Percentiles rank a stretch among this genome's conserved stretches.
Conservation (phyloP, 208 protist genomes). For the Acanthamoeba rhysodes region DNA sequence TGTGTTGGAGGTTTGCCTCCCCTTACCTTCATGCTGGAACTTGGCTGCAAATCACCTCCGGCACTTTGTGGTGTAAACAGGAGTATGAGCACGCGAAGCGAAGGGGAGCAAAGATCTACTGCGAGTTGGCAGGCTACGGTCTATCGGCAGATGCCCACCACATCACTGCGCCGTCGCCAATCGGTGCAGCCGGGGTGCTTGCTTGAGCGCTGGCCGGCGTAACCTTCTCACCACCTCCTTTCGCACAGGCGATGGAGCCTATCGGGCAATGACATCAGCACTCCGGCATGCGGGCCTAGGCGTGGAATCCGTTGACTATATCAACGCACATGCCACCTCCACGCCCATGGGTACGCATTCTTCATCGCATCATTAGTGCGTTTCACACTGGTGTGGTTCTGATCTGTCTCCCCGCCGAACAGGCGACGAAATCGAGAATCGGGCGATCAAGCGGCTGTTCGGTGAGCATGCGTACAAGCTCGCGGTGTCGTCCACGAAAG, state of each 20-base stretch:
- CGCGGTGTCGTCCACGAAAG: slow-evolving; percentile 92
- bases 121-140: slow-evolving; percentile 72
- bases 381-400: neutral
- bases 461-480: slow-evolving; percentile 49
- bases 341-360: slow-evolving; percentile 94
- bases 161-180: slow-evolving; percentile 95
- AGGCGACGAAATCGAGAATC: slow-evolving; percentile 90
- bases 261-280: slow-evolving; percentile 92
- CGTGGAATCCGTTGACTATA: slow-evolving; percentile 91
- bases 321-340: slow-evolving; percentile 99
- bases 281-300: slow-evolving; percentile 84
- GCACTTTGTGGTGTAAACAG: slow-evolving; percentile 84
- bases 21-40: neutral
- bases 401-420: neutral
- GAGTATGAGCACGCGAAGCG: slow-evolving; percentile 92
- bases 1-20: slow-evolving; percentile 56
- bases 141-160: slow-evolving; percentile 94
- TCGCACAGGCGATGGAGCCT: slow-evolving; percentile 91
- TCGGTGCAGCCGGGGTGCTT: slow-evolving; percentile 50
- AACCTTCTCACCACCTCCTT: neutral
- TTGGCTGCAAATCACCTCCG: neutral
- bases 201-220: neutral
- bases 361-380: neutral
- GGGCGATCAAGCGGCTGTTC: slow-evolving; percentile 84
- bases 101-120: slow-evolving; percentile 92